Evolutionary conservation across 805 yeast species (phyloP).

Genomic region (Kodamaea kaohsiungensis): DNA sequence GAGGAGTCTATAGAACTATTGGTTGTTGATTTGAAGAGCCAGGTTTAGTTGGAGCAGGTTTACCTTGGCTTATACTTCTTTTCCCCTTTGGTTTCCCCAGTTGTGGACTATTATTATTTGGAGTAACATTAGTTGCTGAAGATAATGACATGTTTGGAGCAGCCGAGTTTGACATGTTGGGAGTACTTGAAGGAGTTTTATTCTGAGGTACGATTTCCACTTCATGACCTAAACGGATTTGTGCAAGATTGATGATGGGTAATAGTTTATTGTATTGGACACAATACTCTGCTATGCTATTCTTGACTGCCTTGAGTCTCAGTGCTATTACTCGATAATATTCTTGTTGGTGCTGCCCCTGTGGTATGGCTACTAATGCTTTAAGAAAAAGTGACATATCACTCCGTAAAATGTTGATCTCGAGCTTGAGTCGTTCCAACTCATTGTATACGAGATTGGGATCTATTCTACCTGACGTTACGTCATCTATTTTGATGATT

Average conservation of each 20-base stretch:
- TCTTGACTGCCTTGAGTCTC: constrained; percentile 38
- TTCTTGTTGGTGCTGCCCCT: constrained; percentile 35
- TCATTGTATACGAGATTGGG: constrained; percentile 45
- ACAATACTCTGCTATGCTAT: constrained; percentile 43
- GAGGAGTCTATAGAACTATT: constrained; percentile 5
- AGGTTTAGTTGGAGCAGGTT: constrained; percentile 4
- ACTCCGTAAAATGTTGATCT: constrained; percentile 42
- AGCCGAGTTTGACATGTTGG: background rate
- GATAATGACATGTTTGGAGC: background rate
- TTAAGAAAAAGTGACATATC: constrained; percentile 41
- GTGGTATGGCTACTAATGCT: constrained; percentile 36
- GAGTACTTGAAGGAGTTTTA: background rate
- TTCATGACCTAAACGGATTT: constrained; percentile 50
- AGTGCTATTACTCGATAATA: constrained; percentile 38
- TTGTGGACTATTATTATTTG: background rate
- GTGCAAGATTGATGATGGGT: constrained; percentile 53
- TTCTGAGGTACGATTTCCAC: constrained; percentile 45
- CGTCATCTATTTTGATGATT: constrained; percentile 42
- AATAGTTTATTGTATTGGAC: constrained; percentile 45
- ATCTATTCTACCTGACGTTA: constrained; percentile 42
- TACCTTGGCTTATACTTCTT: background rate
- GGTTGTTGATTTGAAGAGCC: constrained; percentile 8
- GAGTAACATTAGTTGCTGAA: background rate
- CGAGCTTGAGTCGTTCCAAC: constrained; percentile 41
- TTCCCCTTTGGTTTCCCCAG: constrained; percentile 1